These are phyloP conservation scores for Mortierella alpina DNA, from an alignment of 192 early-diverging fungal species.

Conservation along the genomic window DNA sequence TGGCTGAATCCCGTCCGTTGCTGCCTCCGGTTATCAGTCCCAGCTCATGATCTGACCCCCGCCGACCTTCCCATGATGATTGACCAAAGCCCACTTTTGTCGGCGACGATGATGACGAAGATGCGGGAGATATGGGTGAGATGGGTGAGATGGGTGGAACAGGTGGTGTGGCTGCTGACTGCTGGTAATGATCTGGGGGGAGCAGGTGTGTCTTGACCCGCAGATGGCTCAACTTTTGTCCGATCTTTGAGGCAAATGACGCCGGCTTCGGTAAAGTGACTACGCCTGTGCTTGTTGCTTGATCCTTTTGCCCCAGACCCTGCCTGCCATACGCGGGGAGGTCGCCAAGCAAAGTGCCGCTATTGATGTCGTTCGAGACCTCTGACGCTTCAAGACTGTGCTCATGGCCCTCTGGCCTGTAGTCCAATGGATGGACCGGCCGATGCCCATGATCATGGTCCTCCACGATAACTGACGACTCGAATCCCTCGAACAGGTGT, in stretches of 20 bases:
- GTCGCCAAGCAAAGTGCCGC: too few relatives aligned
- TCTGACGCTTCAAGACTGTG: too few relatives aligned
- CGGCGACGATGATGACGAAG: not conserved
- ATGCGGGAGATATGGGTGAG: slow-evolving; percentile 32
- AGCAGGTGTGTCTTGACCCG: slow-evolving; percentile 27
- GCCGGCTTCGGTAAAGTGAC: not conserved
- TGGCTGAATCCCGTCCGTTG: not conserved
- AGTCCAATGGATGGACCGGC: not conserved
- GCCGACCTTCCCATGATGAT: not conserved
- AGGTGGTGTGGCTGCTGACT: not conserved
- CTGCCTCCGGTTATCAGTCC: not conserved
- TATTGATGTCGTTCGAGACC: too few relatives aligned
- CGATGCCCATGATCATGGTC: slow-evolving; percentile 6
- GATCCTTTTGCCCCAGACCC: too few relatives aligned
- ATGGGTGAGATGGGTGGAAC: slow-evolving; percentile 36
- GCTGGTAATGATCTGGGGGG: not conserved
- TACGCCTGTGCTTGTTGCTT: too few relatives aligned
- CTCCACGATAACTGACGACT: slow-evolving; percentile 34
- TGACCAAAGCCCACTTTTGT: not conserved
- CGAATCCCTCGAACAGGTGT: slow-evolving; percentile 43
- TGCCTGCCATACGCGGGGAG: too few relatives aligned
- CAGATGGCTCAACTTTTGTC: slow-evolving; percentile 20
- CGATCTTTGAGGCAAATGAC: slow-evolving; percentile 17
- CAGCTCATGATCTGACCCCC: not conserved
- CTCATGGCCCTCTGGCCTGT: too few relatives aligned